phyloP scores from a whole-genome alignment of 805 yeast genomes.

The Clavispora phyllophila region DNA sequence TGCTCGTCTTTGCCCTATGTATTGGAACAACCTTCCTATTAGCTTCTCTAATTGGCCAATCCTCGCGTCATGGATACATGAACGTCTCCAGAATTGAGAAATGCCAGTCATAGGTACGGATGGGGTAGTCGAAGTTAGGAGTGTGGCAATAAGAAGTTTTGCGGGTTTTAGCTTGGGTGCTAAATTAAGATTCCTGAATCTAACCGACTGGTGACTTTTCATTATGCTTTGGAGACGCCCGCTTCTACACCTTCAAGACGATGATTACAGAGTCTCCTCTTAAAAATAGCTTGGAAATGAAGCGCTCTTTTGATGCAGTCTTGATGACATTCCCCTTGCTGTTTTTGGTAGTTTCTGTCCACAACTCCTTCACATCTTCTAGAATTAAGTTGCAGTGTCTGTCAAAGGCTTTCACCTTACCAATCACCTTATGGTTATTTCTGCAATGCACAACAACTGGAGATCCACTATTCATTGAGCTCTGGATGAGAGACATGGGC shows the following conservation, averaged over 20 bases:
- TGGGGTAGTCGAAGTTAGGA: too few species aligned
- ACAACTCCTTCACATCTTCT: constrained; percentile 85
- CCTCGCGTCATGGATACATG: too few species aligned
- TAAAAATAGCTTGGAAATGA: constrained; percentile 81
- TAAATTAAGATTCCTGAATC: neutral
- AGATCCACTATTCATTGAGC: constrained; percentile 67
- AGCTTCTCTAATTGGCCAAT: too few species aligned
- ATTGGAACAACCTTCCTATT: neutral
- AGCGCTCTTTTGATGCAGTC: constrained; percentile 60
- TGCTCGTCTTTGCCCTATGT: neutral
- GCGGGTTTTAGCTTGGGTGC: neutral
- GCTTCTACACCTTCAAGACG: constrained; percentile 46
- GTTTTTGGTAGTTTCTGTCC: constrained; percentile 60
- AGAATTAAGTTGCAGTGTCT: constrained; percentile 92
- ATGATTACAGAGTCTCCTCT: constrained; percentile 95
- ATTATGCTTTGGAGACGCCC: neutral
- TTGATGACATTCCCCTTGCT: constrained; percentile 70
- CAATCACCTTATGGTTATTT: constrained; percentile 88
- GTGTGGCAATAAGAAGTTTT: too few species aligned
- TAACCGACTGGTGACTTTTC: neutral
- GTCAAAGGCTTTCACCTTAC: constrained; percentile 90
- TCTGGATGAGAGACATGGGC: constrained; percentile 83
- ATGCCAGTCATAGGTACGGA: too few species aligned
- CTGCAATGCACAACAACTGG: constrained; percentile 85
- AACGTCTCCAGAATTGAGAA: too few species aligned